A percentile compares a stretch with the other conserved stretches of the same genome.
Conservation (phyloP, 1,284 basidiomycete species). For the Neolentinus lepideus region DNA sequence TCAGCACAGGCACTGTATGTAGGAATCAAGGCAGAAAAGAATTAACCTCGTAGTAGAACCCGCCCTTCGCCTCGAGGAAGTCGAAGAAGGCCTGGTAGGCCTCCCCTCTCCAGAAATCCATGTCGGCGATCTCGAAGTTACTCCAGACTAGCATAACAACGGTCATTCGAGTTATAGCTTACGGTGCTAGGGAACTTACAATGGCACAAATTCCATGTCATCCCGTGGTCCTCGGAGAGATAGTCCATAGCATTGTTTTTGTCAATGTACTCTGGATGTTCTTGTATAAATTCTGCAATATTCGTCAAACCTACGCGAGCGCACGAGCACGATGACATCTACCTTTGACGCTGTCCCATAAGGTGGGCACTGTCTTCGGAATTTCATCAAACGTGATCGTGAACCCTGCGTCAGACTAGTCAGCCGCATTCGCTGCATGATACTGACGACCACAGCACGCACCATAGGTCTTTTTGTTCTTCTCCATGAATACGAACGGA, state of each 20-base stretch:
- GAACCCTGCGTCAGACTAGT: constrained; percentile 27
- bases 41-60: constrained; percentile 78
- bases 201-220: constrained; percentile 70
- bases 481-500: constrained; percentile 72
- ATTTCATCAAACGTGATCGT: constrained; percentile 77
- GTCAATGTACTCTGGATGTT: constrained; percentile 56
- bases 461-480: constrained; percentile 67
- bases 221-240: constrained; percentile 57
- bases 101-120: constrained; percentile 79
- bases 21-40: neutral
- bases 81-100: constrained; percentile 86
- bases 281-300: constrained; percentile 47
- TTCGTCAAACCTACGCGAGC: neutral
- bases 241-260: constrained; percentile 65
- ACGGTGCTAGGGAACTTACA: too few species aligned
- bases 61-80: constrained; percentile 76
- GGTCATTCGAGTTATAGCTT: neutral
- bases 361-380: constrained; percentile 62
- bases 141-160: constrained; percentile 59
- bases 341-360: constrained; percentile 54
- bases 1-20: neutral
- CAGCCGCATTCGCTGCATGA: neutral
- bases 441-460: neutral
- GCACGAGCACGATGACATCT: neutral
- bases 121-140: constrained; percentile 85